These are phyloP conservation scores for Clathrus columnatus DNA, from an alignment of 768 basidiomycete species.

Conservation along the genomic window DNA sequence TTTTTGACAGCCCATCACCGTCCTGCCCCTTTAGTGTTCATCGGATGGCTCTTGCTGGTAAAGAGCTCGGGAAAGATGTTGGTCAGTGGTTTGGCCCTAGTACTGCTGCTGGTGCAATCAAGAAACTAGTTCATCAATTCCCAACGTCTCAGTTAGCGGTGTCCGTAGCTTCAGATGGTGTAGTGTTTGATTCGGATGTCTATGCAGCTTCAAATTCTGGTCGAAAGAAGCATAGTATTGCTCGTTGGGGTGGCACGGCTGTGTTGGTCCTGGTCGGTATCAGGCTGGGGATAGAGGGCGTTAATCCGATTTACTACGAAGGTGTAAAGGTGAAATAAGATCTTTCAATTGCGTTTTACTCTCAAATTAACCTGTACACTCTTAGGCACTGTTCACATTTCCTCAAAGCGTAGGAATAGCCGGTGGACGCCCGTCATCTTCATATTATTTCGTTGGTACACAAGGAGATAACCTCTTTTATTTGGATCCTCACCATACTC, in stretches of 20 bases:
- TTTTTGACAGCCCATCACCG: conserved; percentile 80
- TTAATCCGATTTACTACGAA: conserved; percentile 92
- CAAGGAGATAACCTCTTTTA: conserved; percentile 86
- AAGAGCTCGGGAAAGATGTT: conserved; percentile 89
- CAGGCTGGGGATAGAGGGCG: conserved; percentile 82
- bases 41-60: conserved; percentile 90
- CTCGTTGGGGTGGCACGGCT: conserved; percentile 68
- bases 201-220: conserved; percentile 55
- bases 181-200: conserved; percentile 80
- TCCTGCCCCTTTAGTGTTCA: conserved; percentile 91
- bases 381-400: conserved; percentile 77
- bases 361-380: background rate
- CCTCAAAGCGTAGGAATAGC: conserved; percentile 96
- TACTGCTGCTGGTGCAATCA: conserved; percentile 94
- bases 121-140: conserved; percentile 73
- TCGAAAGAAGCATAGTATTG: conserved; percentile 3
- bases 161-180: conserved; percentile 72
- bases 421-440: conserved; percentile 92
- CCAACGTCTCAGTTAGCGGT: conserved; percentile 77
- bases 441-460: conserved; percentile 93
- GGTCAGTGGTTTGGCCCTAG: conserved; percentile 99
- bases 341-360: background rate
- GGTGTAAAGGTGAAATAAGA: conserved; percentile 52
- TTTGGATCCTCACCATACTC: conserved; percentile 71
- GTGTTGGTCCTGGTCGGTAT: conserved; percentile 84